Evolutionary conservation across 768 basidiomycete genomes (phyloP), one percentile per base, ranked within the genome.

Genomic region (Auricularia heimuer): DNA sequence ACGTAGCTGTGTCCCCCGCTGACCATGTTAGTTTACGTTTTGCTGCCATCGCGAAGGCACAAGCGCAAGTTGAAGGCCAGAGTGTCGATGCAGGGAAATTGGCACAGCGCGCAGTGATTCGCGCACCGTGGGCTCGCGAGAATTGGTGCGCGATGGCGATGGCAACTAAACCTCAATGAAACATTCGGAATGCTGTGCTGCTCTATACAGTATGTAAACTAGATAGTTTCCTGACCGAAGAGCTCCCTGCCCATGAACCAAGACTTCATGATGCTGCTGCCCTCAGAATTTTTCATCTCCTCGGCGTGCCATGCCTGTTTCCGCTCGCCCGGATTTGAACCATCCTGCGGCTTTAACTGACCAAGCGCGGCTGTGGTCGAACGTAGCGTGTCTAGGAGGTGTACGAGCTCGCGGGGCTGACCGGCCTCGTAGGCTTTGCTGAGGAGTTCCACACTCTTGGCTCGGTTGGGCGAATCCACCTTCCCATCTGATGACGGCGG

Each of bases 361-460:
- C 11, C 47, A 18, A 51, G 47, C 14, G 47, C 47, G 14, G 14
- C 47, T 21, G 47, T 51, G 11, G 47, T 51, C 47, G 47, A 51
- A 18, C 14, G 47, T 18, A 18, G 16, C 18, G 47, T 51, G 18
- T 72, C 71, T 62, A 63, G 65, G 42, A 72, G 64, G 64, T 69
- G 69, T 1, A 72, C 69, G 1, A 72, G 67, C 11, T 62, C 63
- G 3, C 69, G 68, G 3, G 37, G 63, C 2, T 62, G 44, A 2
- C 65, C 58, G 2, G 64, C 62, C 12, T 66, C 56, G 36, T 69
- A 37, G 2, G 68, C 69, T 12, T 64, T 64, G 34, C 16, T 8
- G 37, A 73, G 51, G 35, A 66, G 63, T 21, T 63, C 47, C 4
- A 71, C 58, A 1, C 65, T 69, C 62, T 66, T 42, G 2, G 12